Conservation (phyloP, 768 basidiomycete species). For the Hypsizygus marmoreus region DNA sequence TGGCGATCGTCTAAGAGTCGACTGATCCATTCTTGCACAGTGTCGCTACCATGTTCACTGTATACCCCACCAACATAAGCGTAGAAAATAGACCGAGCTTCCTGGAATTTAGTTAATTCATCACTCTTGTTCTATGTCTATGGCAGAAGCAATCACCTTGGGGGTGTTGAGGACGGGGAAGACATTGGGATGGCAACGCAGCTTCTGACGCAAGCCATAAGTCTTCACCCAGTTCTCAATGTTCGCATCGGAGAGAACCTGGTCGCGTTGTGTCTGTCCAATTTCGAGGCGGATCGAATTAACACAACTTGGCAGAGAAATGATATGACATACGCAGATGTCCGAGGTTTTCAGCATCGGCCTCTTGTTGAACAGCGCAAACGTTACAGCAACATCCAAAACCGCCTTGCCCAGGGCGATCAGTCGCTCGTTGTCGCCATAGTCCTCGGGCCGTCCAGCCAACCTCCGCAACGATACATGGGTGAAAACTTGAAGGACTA, state of each 20-base stretch:
- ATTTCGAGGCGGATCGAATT: conserved; percentile 14
- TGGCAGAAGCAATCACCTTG: conserved; percentile 37
- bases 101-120: conserved; percentile 36
- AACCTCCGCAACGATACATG: conserved; percentile 61
- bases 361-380: conserved; percentile 47
- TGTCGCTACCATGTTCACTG: conserved; percentile 50
- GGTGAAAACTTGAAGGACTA: conserved; percentile 69
- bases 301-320: conserved; percentile 10
- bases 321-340: conserved; percentile 49
- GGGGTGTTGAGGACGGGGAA: conserved; percentile 34
- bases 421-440: conserved; percentile 60
- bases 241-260: conserved; percentile 42
- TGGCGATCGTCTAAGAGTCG: conserved; percentile 29
- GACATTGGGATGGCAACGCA: conserved; percentile 47
- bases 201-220: conserved; percentile 49
- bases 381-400: conserved; percentile 48
- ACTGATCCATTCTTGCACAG: conserved; percentile 60
- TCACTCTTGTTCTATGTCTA: conserved; percentile 7
- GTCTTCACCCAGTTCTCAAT: conserved; percentile 49
- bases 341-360: conserved; percentile 51
- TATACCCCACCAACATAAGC: conserved; percentile 72
- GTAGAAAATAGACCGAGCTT: conserved; percentile 57
- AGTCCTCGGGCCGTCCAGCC: conserved; percentile 36
- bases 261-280: conserved; percentile 30
- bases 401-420: conserved; percentile 50